Conservation (phyloP, 805 yeast species). For the Yueomyces sinensis region DNA sequence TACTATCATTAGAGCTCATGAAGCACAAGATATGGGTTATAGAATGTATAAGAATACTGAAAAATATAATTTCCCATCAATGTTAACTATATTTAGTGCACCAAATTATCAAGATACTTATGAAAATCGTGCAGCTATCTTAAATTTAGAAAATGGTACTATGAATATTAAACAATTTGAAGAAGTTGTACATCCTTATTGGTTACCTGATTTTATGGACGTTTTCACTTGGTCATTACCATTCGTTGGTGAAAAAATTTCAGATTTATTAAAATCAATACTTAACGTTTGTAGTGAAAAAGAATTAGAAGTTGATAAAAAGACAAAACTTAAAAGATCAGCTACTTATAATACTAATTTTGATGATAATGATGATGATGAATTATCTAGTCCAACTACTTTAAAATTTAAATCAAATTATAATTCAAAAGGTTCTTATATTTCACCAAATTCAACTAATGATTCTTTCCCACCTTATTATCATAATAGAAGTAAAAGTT, state of each 20-base stretch:
- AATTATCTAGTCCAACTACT: not conserved
- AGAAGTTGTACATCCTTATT: constrained; percentile 80
- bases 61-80: constrained; percentile 69
- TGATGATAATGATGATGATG: not conserved
- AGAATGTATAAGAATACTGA: constrained; percentile 75
- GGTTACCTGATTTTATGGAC: constrained; percentile 89
- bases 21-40: constrained; percentile 90
- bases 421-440: no score
- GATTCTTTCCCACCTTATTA: no score
- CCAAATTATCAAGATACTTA: constrained; percentile 83
- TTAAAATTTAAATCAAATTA: no score
- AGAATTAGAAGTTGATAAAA: constrained; percentile 33
- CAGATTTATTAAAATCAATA: constrained; percentile 80
- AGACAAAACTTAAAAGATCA: not conserved
- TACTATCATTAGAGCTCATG: constrained; percentile 79
- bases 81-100: constrained; percentile 80
- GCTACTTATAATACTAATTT: not conserved
- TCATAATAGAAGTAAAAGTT: no score
- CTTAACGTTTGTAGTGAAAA: constrained; percentile 86
- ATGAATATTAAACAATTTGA: constrained; percentile 90
- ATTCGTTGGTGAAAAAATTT: constrained; percentile 87
- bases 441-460: no score
- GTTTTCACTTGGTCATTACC: constrained; percentile 93
- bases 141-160: constrained; percentile 75
- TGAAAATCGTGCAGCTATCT: constrained; percentile 82